Base-by-base conservation (phyloP, 148 eudicot genomes). In the Camellia granthamiana region DNA sequence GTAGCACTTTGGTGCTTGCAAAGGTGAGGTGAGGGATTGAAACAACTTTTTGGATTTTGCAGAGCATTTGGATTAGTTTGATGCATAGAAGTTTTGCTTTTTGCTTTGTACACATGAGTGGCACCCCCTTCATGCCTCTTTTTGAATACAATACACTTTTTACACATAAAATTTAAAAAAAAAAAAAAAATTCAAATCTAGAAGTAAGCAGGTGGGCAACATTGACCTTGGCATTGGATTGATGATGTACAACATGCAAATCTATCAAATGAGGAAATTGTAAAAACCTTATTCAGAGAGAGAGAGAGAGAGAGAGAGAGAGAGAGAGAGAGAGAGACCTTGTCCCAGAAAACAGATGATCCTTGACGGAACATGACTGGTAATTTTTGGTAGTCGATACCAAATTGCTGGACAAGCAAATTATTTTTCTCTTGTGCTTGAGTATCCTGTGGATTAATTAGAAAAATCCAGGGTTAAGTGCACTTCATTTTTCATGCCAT, bases 351-450 rank as follows among this genome's bases (percentile, higher is more conserved):
- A 78, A 93, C 88, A 78, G 90, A 91, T 23, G 97, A 90, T 58
- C 95, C 97, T 44, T 72, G 83, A 13, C 95, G 92, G 83, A 88
- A 93, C 83, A 93, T 91, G 70, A 74, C 77, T 21, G 93, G 91
- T 66, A 89, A 81, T 66, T 81, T 78, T 69, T 82, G 76, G 82
- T 93, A 93, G 64, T 89, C 86, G 7, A 88, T 84, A 30, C 90
- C 88, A 78, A 86, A 85, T 21, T 86, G 81, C 72, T 79, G 74
- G 70, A 54, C 64, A 42, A 93, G 92, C 80, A 91, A 74, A 38
- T 87, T 88, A 83, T 87, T 89, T 82, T 93, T 93, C 80, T 93
- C 90, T 80, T 84, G 86, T 61, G 93, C 78, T 84, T 81, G 92
- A 72, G 95, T 91, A 77, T 94, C 97, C 95, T 93, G 87, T 69